Evolutionary conservation across 495 filamentous ascomycete species (phyloP).

Genomic region (Pseudoneurospora amorphoporcata): DNA sequence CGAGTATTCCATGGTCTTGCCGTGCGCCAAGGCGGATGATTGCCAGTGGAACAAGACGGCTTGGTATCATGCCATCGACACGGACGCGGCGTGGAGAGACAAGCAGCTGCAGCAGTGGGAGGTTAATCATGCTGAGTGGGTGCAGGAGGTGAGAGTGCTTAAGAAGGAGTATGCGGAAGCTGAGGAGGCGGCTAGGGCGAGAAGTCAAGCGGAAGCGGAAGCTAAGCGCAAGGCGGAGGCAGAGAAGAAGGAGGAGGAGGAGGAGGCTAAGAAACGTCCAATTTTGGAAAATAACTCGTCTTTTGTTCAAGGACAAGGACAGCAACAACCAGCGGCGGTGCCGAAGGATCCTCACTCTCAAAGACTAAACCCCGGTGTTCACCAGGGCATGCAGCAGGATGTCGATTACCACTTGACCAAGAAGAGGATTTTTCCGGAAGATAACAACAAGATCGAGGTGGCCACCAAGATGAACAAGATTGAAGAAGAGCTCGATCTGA

Average conservation of each 20-base stretch:
- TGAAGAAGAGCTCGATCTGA: slow-evolving; percentile 13
- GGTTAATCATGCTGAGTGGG: slow-evolving; percentile 22
- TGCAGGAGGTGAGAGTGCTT: slow-evolving; percentile 14
- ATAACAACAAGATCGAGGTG: background rate
- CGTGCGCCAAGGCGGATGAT: slow-evolving; percentile 52
- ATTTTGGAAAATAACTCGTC: slow-evolving; percentile 4
- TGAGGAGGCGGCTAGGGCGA: slow-evolving; percentile 3
- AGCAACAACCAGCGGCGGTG: background rate
- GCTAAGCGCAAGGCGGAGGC: slow-evolving; percentile 1
- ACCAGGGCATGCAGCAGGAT: background rate
- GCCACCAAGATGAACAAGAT: slow-evolving; percentile 2
- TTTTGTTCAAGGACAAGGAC: slow-evolving; percentile 4
- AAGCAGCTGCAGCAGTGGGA: slow-evolving; percentile 32
- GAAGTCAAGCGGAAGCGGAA: slow-evolving; percentile 5
- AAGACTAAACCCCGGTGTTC: background rate
- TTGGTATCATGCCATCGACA: slow-evolving; percentile 50
- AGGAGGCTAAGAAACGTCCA: background rate
- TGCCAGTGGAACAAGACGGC: slow-evolving; percentile 71
- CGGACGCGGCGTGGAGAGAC: slow-evolving; percentile 25
- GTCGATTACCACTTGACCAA: background rate
- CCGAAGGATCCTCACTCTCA: background rate
- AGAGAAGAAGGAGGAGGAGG: background rate
- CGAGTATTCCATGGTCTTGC: slow-evolving; percentile 54
- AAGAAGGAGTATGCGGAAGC: slow-evolving; percentile 10
- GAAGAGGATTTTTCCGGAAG: background rate